Evolutionary conservation across 371 early-diverging fungal genomes (phyloP).

Genomic region (Chytridium lagenaria): DNA sequence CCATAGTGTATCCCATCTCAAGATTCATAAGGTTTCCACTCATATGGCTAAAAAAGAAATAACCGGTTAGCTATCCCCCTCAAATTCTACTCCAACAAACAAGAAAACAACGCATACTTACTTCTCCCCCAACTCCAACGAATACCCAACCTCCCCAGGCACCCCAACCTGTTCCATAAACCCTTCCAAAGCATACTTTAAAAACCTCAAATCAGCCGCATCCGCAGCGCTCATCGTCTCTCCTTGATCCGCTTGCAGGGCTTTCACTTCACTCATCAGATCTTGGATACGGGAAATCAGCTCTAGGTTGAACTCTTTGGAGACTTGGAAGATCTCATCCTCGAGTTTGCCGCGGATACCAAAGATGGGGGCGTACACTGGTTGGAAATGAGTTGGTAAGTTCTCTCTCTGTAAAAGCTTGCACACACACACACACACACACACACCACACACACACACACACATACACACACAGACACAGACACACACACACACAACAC

Average conservation of each 20-base stretch:
- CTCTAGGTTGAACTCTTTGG: neutral
- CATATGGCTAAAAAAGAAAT: constrained; percentile 21
- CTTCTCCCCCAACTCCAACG: constrained; percentile 23
- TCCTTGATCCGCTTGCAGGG: neutral
- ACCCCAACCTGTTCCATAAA: constrained; percentile 14
- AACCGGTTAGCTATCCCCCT: neutral
- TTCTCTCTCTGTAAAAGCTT: neutral
- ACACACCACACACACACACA: too few species aligned
- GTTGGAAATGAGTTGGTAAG: neutral
- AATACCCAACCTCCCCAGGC: constrained; percentile 33
- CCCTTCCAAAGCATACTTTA: constrained; percentile 19
- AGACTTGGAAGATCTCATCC: constrained; percentile 14
- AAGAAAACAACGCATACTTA: neutral
- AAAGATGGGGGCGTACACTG: constrained; percentile 18
- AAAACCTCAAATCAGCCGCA: constrained; percentile 23
- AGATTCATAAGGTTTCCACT: constrained; percentile 11
- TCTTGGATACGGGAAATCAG: neutral
- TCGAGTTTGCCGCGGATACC: constrained; percentile 10
- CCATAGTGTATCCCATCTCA: constrained; percentile 18
- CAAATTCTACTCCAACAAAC: neutral
- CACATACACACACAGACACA: neutral
- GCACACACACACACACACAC: too few species aligned
- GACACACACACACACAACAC: too few species aligned
- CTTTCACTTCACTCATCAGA: neutral
- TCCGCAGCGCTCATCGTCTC: neutral